Percentiles rank a stretch among this genome's conserved stretches.
Evolutionary conservation across 495 filamentous ascomycete genomes (phyloP).

Genomic region (Penicillium taxi): DNA sequence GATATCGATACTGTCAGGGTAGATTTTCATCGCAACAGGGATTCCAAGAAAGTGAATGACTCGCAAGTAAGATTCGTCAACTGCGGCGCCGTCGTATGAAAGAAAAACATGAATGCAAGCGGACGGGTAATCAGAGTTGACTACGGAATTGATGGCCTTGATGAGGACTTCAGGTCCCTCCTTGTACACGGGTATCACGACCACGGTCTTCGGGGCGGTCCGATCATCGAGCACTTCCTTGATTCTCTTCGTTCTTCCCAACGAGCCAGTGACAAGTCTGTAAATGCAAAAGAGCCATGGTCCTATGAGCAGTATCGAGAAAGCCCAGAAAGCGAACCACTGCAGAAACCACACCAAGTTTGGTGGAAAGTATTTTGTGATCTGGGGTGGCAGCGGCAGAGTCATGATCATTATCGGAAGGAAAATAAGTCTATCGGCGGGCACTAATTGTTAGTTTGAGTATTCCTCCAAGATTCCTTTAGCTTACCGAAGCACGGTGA

Average conservation of each 20-base stretch:
- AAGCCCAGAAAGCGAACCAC: constrained; percentile 97
- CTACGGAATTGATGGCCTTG: constrained; percentile 84
- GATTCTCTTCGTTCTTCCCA: constrained; percentile 73
- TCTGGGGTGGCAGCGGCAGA: constrained; percentile 67
- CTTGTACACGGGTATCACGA: constrained; percentile 97
- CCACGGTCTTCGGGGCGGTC: constrained; percentile 88
- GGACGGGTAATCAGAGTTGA: constrained; percentile 89
- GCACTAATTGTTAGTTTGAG: not conserved
- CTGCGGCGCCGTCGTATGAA: constrained; percentile 85
- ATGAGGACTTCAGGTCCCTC: constrained; percentile 81
- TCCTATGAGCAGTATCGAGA: constrained; percentile 71
- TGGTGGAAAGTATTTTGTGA: constrained; percentile 62
- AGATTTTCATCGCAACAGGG: constrained; percentile 63
- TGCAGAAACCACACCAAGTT: constrained; percentile 64
- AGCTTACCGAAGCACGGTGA: constrained; percentile 64
- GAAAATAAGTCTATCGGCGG: constrained; percentile 61
- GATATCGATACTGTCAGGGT: constrained; percentile 88
- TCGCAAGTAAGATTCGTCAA: constrained; percentile 82
- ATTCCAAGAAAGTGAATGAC: constrained; percentile 86
- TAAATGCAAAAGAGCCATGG: constrained; percentile 95
- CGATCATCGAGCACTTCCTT: constrained; percentile 77
- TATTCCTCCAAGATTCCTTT: not conserved
- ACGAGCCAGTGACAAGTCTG: constrained; percentile 73
- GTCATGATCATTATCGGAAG: constrained; percentile 93
- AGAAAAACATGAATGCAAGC: constrained; percentile 94